A percentile compares a stretch with the other conserved stretches of the same genome.
phyloP scores from a whole-genome alignment of 768 basidiomycete species.

The Chalciporus chontae region DNA sequence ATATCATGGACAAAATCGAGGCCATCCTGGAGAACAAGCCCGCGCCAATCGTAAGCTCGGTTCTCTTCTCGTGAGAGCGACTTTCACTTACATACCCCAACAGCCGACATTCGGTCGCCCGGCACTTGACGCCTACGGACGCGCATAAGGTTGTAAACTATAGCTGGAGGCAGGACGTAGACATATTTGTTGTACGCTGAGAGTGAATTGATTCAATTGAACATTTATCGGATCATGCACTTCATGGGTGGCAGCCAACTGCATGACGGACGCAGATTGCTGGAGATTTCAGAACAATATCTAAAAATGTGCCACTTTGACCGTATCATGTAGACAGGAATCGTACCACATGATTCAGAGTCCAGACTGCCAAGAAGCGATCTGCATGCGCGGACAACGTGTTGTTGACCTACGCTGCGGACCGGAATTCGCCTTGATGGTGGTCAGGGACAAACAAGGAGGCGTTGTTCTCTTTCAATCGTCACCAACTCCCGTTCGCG shows the following conservation, averaged over 20 bases:
- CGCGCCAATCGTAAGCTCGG: conserved; percentile 24
- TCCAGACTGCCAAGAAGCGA: too few species aligned
- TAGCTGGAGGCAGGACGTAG: neutral
- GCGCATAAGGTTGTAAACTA: conserved; percentile 6
- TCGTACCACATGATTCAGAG: too few species aligned
- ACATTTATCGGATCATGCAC: neutral
- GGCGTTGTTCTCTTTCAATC: too few species aligned
- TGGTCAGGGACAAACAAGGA: too few species aligned
- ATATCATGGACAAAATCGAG: conserved; percentile 50
- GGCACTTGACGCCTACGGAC: conserved; percentile 27
- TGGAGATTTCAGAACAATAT: too few species aligned
- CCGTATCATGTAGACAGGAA: too few species aligned
- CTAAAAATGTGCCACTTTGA: too few species aligned
- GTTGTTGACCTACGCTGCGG: too few species aligned
- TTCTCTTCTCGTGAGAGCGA: neutral
- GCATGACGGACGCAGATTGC: too few species aligned
- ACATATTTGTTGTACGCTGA: neutral
- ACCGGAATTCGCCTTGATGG: too few species aligned
- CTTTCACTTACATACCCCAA: conserved; percentile 5
- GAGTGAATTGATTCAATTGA: neutral
- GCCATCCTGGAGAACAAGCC: conserved; percentile 44
- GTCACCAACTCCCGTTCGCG: too few species aligned
- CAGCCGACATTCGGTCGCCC: conserved; percentile 29
- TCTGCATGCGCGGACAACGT: too few species aligned
- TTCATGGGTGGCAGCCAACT: neutral